Evolutionary conservation across 345 rosid genomes (phyloP).

Genomic region (Carallia brachiata): DNA sequence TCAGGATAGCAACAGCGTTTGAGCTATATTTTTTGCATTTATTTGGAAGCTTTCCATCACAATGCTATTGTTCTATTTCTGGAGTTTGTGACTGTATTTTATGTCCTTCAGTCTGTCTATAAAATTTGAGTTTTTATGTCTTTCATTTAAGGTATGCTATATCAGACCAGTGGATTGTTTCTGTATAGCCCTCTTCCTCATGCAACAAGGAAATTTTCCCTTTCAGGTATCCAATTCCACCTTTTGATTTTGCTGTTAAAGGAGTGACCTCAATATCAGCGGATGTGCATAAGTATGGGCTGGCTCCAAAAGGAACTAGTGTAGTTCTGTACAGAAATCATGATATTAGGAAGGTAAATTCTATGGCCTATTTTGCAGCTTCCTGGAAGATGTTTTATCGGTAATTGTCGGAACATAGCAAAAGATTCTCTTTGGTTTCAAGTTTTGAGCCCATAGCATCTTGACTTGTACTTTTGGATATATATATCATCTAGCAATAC

Average conservation of each 20-base stretch:
- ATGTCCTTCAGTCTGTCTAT: neutral
- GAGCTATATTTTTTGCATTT: neutral
- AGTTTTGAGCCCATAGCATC: neutral
- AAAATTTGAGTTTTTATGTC: neutral
- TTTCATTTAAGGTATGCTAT: too few species aligned
- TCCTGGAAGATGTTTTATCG: neutral
- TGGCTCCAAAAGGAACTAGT: constrained; percentile 98
- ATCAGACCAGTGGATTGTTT: neutral
- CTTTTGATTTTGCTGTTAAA: constrained; percentile 81
- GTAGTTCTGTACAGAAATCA: constrained; percentile 87
- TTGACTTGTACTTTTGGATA: too few species aligned
- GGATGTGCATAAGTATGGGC: constrained; percentile 93
- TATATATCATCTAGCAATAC: neutral
- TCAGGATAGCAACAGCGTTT: neutral
- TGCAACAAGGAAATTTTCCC: constrained; percentile 6
- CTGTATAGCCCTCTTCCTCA: neutral
- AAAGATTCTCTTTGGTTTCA: neutral
- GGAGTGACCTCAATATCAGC: constrained; percentile 91
- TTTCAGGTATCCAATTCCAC: constrained; percentile 71
- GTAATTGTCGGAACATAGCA: neutral
- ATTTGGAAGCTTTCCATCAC: neutral
- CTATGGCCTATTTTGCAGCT: neutral
- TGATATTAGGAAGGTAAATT: constrained; percentile 83
- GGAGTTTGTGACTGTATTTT: neutral
- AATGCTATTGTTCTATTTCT: neutral